Conservation (phyloP, 257 asterid genomes). For the Fraxinus cuspidata region DNA sequence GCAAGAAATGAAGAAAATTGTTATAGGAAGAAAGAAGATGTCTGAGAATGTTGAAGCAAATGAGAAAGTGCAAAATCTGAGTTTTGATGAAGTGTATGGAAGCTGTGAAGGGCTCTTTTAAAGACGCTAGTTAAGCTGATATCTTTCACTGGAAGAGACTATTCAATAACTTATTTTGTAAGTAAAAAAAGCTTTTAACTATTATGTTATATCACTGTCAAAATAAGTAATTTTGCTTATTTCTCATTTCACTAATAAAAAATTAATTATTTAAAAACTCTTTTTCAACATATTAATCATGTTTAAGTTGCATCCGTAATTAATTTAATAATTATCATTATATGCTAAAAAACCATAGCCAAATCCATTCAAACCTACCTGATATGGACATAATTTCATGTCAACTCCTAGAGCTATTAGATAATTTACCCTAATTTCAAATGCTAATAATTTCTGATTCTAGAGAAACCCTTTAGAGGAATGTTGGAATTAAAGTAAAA, state of each 20-base stretch:
- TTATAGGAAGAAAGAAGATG: not conserved
- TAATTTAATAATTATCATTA: not conserved
- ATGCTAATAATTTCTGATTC: not conserved
- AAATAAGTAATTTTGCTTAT: too few species aligned
- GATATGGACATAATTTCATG: slow-evolving; percentile 24
- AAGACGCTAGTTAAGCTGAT: slow-evolving; percentile 8
- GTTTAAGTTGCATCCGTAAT: not conserved
- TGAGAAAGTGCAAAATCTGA: not conserved
- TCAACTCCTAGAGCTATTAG: slow-evolving; percentile 5
- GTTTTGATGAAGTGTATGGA: slow-evolving; percentile 6
- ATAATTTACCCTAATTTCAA: slow-evolving; percentile 10
- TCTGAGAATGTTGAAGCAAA: not conserved
- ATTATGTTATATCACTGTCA: too few species aligned
- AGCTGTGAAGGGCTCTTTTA: slow-evolving; percentile 30
- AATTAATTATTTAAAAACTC: too few species aligned
- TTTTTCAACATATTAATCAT: not conserved
- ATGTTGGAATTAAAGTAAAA: not conserved
- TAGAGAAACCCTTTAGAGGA: slow-evolving; percentile 16
- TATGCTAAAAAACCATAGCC: slow-evolving; percentile 12
- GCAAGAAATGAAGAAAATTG: slow-evolving; percentile 10
- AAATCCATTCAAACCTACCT: slow-evolving; percentile 25
- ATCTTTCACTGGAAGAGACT: slow-evolving; percentile 19
- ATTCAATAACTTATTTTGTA: too few species aligned
- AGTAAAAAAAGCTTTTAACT: too few species aligned
- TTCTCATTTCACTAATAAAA: too few species aligned